Evolutionary conservation across 1,284 basidiomycete genomes (phyloP).

Genomic region (Testicularia cyperi): DNA sequence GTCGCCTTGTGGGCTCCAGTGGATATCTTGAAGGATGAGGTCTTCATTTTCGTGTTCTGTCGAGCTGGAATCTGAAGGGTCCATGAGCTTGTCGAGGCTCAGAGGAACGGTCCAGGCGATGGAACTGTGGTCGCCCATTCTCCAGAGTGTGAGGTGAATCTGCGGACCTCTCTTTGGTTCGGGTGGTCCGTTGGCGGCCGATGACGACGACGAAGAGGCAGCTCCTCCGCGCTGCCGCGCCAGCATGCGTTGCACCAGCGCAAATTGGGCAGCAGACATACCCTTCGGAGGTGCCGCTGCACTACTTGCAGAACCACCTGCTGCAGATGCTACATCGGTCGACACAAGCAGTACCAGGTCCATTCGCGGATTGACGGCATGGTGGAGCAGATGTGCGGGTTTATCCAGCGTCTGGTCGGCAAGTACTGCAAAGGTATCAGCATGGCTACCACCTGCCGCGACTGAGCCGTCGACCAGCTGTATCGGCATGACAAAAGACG

Average conservation of each 20-base stretch:
- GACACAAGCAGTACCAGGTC: constrained; percentile 33
- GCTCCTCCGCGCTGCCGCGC: constrained; percentile 27
- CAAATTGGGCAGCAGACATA: constrained; percentile 34
- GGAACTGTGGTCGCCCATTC: constrained; percentile 31
- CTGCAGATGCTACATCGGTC: constrained; percentile 10
- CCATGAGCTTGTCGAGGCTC: constrained; percentile 21
- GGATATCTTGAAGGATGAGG: constrained; percentile 23
- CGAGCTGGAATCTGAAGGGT: constrained; percentile 1
- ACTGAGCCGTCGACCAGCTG: constrained; percentile 17
- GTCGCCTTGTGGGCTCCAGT: constrained; percentile 33
- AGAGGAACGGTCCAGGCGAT: constrained; percentile 24
- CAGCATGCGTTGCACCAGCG: constrained; percentile 34
- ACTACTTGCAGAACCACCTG: too few species aligned
- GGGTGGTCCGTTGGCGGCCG: constrained; percentile 3
- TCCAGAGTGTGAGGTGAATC: constrained; percentile 29
- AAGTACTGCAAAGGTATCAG: constrained; percentile 28
- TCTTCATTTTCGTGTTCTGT: constrained; percentile 30
- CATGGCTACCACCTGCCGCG: constrained; percentile 27
- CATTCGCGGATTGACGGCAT: constrained; percentile 38
- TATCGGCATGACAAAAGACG: constrained; percentile 16
- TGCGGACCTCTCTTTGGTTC: constrained; percentile 34
- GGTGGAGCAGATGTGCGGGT: constrained; percentile 13
- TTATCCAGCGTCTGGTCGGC: constrained; percentile 26
- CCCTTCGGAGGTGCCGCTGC: constrained; percentile 15
- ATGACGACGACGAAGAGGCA: constrained; percentile 1